These are phyloP conservation scores for Melampsora americana DNA, from an alignment of 1,284 basidiomycete species.

Conservation along the genomic window DNA sequence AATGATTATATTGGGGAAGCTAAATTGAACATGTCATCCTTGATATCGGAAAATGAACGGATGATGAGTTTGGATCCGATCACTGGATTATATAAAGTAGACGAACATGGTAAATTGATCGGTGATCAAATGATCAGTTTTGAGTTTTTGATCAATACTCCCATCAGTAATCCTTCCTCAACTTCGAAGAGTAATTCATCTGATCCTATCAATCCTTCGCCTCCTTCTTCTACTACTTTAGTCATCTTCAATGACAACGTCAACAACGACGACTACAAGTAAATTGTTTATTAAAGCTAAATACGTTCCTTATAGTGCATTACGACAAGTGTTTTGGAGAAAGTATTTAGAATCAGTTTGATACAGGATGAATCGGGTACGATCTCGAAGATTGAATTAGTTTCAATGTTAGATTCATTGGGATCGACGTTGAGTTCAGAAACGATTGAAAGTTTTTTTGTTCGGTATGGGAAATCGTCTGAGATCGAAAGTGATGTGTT, in stretches of 20 bases:
- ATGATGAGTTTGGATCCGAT: conserved; percentile 60
- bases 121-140: conserved; percentile 59
- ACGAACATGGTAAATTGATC: conserved; percentile 58
- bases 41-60: conserved; percentile 70
- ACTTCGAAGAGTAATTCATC: neutral
- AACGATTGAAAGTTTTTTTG: conserved; percentile 64
- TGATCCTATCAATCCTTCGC: neutral
- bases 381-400: conserved; percentile 79
- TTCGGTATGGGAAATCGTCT: conserved; percentile 61
- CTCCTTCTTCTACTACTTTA: neutral
- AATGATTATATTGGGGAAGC: conserved; percentile 59
- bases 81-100: conserved; percentile 69
- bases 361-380: conserved; percentile 77
- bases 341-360: conserved; percentile 86
- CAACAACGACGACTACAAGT: neutral
- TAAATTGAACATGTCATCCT: conserved; percentile 59
- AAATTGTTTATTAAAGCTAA: conserved; percentile 65
- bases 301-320: conserved; percentile 86
- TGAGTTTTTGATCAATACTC: conserved; percentile 41
- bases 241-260: neutral
- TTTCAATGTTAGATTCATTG: conserved; percentile 94
- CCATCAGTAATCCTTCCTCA: neutral
- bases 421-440: conserved; percentile 80
- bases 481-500: conserved; percentile 62
- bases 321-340: conserved; percentile 69